A percentile compares a stretch with the other conserved stretches of the same genome.
Evolutionary conservation across 805 yeast genomes (phyloP).

Genomic region (Starmerella stellata): DNA sequence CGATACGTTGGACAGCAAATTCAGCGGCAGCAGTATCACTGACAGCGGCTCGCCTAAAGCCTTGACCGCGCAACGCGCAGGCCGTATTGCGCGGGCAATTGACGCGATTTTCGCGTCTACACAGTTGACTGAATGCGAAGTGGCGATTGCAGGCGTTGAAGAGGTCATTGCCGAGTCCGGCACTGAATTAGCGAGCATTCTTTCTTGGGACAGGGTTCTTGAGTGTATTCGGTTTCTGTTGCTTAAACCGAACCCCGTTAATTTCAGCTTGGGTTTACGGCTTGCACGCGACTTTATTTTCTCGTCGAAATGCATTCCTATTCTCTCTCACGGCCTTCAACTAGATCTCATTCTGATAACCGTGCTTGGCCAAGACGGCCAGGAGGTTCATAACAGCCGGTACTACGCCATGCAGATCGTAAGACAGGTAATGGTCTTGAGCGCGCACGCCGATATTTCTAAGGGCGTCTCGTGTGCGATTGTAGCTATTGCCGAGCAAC

Average conservation of each 20-base stretch:
- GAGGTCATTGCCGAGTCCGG: neutral
- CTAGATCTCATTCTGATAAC: slow-evolving; percentile 46
- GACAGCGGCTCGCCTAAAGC: neutral
- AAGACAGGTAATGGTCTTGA: slow-evolving; percentile 40
- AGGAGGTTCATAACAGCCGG: slow-evolving; percentile 38
- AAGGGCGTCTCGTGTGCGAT: slow-evolving; percentile 51
- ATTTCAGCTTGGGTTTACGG: slow-evolving; percentile 60
- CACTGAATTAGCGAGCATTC: neutral
- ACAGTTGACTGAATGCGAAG: neutral
- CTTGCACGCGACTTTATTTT: slow-evolving; percentile 48
- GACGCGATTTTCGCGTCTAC: neutral
- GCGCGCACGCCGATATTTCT: slow-evolving; percentile 35
- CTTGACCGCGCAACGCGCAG: neutral
- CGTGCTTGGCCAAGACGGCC: slow-evolving; percentile 41
- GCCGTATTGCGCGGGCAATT: neutral
- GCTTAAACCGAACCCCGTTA: slow-evolving; percentile 37
- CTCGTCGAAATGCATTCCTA: slow-evolving; percentile 30
- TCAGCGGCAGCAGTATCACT: no score
- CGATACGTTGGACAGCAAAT: neutral
- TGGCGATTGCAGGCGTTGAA: neutral
- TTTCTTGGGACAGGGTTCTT: slow-evolving; percentile 20
- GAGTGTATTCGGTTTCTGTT: slow-evolving; percentile 42
- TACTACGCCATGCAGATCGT: slow-evolving; percentile 60
- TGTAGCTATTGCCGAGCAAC: slow-evolving; percentile 41
- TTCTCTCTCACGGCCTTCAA: slow-evolving; percentile 32